Base-by-base conservation (phyloP, 2,329 filamentous ascomycete species). In the Colletotrichum sp. region DNA sequence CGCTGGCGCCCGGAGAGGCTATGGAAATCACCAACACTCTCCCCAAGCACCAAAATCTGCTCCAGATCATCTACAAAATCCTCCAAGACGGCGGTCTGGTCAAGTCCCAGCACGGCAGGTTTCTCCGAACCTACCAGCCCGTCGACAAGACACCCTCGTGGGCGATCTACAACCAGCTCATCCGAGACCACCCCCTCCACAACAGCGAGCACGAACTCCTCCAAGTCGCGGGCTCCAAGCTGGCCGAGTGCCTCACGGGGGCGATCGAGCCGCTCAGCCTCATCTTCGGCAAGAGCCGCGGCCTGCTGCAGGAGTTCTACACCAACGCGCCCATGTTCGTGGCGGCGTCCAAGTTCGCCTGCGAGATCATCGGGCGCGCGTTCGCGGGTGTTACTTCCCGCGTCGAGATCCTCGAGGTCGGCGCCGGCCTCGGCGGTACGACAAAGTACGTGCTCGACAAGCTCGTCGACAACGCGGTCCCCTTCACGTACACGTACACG, bases 341-440 rank as follows among this genome's bases (percentile, higher is more conserved):
- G 26, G 28, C 59, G 6, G 59, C 59, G 59, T 62, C 59, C 18
- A 62, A 28, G 26, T 34, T 62, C 18, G 59, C 59, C 59, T 62
- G 26, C 28, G 59, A 62, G 28, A 21, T 62, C 26, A 62, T 62
- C 30, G 59, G 59, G 15, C 59, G 59, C 28, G 59, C 28, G 26
- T 62, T 62, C 59, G 26, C 28, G 10, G 28, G 59, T 21, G 30
- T 30, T 30, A 62, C 26, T 7, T 26, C 26, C 12, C 30, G 59
- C 59, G 18, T 62, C 28, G 59, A 62, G 90, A 83, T 89, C 77
- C 93, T 94, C 78, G 92, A 95, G 32, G 30, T 69, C 49, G 66
- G 66, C 13, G 66, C 66, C 7, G 66, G 66, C 6, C 49, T 57
- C 49, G 66, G 66, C 21, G 52, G 49, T 15, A 69, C 66, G 15